phyloP scores from a whole-genome alignment of 345 rosid species.

The Dovyalis caffra region DNA sequence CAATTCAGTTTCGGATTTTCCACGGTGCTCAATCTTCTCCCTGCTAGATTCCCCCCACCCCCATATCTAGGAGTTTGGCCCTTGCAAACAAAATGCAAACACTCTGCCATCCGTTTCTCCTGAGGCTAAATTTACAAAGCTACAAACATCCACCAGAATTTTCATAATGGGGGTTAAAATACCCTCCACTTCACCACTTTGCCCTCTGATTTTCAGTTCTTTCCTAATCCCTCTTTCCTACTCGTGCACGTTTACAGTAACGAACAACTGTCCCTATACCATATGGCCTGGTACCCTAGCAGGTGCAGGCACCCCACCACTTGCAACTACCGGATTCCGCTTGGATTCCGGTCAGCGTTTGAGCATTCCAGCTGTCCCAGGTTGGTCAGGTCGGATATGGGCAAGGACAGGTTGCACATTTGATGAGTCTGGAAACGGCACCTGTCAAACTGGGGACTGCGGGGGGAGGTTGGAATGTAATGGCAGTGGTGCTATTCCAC shows the following conservation, averaged over 20 bases:
- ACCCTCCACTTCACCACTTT: neutral
- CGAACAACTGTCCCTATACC: constrained; percentile 69
- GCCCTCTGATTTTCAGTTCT: constrained; percentile 33
- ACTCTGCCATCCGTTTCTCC: neutral
- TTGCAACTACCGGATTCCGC: constrained; percentile 61
- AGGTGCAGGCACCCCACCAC: constrained; percentile 75
- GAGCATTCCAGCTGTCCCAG: constrained; percentile 52
- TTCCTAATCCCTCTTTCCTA: constrained; percentile 35
- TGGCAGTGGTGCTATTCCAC: constrained; percentile 76
- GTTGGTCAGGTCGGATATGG: constrained; percentile 95
- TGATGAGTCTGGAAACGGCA: constrained; percentile 54
- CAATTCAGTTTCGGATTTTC: constrained; percentile 31
- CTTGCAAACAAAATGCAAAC: neutral
- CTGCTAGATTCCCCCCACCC: constrained; percentile 27
- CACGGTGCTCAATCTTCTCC: constrained; percentile 6
- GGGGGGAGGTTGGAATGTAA: constrained; percentile 74
- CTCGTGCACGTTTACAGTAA: constrained; percentile 54
- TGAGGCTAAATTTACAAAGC: neutral
- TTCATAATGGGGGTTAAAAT: neutral
- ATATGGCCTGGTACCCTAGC: constrained; percentile 89
- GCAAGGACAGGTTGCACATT: constrained; percentile 84
- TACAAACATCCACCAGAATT: neutral
- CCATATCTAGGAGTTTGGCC: constrained; percentile 18
- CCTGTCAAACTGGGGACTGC: constrained; percentile 77
- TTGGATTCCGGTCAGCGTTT: constrained; percentile 61